These are phyloP conservation scores for Cylindrotheca closterium DNA, from an alignment of 108 stramenopile genomes.

Conservation along the genomic window DNA sequence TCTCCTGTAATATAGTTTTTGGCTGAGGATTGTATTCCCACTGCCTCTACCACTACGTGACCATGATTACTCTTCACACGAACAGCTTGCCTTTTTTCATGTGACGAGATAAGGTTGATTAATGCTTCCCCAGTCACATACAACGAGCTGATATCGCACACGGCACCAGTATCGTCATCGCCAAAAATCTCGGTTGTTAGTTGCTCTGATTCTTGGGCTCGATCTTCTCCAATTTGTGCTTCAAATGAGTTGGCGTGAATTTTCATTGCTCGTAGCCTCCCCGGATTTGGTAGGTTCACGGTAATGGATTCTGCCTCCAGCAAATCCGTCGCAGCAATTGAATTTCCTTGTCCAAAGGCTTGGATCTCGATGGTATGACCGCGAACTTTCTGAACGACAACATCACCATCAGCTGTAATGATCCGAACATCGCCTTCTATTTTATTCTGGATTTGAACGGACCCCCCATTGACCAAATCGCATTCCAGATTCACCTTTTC, in stretches of 20 bases:
- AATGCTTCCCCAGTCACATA: conserved; percentile 56
- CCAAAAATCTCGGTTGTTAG: conserved; percentile 36
- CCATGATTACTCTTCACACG: conserved; percentile 82
- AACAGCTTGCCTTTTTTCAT: conserved; percentile 34
- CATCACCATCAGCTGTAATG: conserved; percentile 47
- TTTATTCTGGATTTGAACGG: conserved; percentile 54
- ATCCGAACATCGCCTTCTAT: conserved; percentile 74
- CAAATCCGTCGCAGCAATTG: conserved; percentile 51
- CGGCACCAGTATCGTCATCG: conserved; percentile 69
- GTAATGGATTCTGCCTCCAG: conserved; percentile 61
- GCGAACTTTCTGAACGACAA: conserved; percentile 62
- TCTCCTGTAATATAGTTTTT: conserved; percentile 35
- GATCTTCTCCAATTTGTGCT: conserved; percentile 22
- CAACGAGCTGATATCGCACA: conserved; percentile 76
- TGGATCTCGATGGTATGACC: conserved; percentile 61
- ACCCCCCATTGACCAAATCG: conserved; percentile 44
- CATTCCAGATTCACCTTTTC: conserved; percentile 74
- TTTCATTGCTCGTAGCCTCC: conserved; percentile 72
- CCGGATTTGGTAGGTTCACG: conserved; percentile 30
- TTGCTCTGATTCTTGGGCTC: neutral
- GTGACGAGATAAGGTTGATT: conserved; percentile 13
- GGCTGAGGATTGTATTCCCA: conserved; percentile 11
- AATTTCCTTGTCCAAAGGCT: conserved; percentile 9
- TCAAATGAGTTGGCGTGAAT: conserved; percentile 59
- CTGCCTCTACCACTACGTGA: conserved; percentile 38